Evolutionary conservation across 768 basidiomycete genomes (phyloP), one percentile per base, ranked within the genome.

Genomic region (Mycena vulgaris): DNA sequence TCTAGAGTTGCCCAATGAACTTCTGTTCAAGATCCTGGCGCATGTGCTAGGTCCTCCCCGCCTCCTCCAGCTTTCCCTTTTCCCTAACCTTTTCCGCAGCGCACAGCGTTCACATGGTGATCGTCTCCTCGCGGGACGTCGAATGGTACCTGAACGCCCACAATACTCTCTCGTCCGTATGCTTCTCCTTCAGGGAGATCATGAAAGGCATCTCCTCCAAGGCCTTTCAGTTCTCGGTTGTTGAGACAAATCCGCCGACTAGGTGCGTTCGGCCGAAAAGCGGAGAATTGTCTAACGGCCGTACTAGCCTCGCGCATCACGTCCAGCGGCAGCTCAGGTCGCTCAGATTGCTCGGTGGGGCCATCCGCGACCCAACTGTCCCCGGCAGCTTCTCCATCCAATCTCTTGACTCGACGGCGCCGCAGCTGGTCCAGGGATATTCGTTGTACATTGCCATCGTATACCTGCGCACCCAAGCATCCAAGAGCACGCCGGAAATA

Each of bases 81-180:
- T 30, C 3, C 35, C 30, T n/a, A 31, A 35, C 53, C 23, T 27
- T 16, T 30, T 39, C 13, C 17, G 39, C 69, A 70, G 69, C 75
- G 16, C 77, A 82, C 37, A 80, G 78, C 40, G 74, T 84, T 13
- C 83, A 84, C 59, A 62, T 76, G 3, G 77, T 83, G 64, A 80
- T 81, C 62, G 61, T 79, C 7, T 82, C 78, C 25, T 67, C 76
- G 4, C 75, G 63, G 14, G 78, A 80, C 58, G 76, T 79, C 6
- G 72, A 73, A 33, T 85, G 83, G 83, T 78, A 83, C 72, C 77
- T 74, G 68, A 75, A 75, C 35, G 76, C 78, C 17, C 71, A 82
- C 51, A 66, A 78, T 4, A 83, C 80, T 1, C 66, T 84, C 21
- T 77, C 78, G 31, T 73, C 73, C 27, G 82, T 84, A 3, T 84